phyloP scores from a whole-genome alignment of 2,329 filamentous ascomycete genomes.

The Aspergillus neotritici region DNA sequence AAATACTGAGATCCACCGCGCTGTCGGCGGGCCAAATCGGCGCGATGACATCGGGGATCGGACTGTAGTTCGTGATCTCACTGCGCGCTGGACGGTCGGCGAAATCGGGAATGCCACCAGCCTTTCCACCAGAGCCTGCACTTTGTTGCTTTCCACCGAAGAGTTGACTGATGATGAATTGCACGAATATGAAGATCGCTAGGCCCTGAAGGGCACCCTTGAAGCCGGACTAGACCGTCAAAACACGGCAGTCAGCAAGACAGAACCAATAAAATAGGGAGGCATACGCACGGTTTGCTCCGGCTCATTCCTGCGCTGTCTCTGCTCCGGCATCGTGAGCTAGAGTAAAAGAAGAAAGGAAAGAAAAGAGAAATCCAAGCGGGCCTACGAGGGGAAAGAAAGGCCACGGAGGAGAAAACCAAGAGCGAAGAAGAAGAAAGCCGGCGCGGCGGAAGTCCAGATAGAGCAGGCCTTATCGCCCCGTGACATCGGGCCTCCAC shows the following conservation, averaged over 20 bases:
- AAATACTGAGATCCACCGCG: conserved; percentile 74
- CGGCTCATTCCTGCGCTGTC: conserved; percentile 31
- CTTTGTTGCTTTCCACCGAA: conserved; percentile 39
- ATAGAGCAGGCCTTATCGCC: neutral
- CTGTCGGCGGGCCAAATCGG: conserved; percentile 84
- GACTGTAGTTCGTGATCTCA: conserved; percentile 37
- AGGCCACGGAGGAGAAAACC: conserved; percentile 12
- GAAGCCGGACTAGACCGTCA: conserved; percentile 34
- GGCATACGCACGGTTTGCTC: conserved; percentile 27
- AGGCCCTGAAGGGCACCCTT: conserved; percentile 50
- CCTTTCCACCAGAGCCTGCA: conserved; percentile 16
- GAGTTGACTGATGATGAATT: conserved; percentile 54
- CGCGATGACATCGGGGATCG: conserved; percentile 63
- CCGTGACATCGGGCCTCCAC: too few relatives aligned
- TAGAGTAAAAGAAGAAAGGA: neutral
- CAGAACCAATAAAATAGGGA: neutral
- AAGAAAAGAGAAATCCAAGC: conserved; percentile 1
- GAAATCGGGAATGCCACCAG: conserved; percentile 55
- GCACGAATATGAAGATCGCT: conserved; percentile 55
- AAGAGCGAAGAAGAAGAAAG: neutral
- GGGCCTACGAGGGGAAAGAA: neutral
- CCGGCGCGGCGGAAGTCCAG: conserved; percentile 5
- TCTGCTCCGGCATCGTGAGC: conserved; percentile 37
- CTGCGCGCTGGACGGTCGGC: conserved; percentile 54
- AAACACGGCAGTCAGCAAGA: conserved; percentile 1